These are phyloP conservation scores for Pisolithus albus DNA, from an alignment of 768 basidiomycete genomes.

Conservation along the genomic window DNA sequence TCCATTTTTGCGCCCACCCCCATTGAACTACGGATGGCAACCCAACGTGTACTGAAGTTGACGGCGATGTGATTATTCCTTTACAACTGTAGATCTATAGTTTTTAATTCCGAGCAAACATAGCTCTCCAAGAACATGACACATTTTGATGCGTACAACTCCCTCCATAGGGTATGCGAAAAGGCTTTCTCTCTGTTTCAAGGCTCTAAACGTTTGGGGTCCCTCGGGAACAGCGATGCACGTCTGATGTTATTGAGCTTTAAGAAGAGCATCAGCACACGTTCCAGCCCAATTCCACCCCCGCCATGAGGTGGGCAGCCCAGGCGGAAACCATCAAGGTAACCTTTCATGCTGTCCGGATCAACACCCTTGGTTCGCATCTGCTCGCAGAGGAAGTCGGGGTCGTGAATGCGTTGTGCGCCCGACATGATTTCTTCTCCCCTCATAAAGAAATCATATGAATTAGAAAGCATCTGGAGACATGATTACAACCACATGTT, in stretches of 20 bases:
- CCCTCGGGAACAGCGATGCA: constrained; percentile 91
- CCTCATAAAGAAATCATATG: constrained; percentile 99
- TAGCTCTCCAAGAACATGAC: background rate
- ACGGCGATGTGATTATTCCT: background rate
- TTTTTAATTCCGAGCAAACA: background rate
- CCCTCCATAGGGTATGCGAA: background rate
- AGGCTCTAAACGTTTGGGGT: constrained; percentile 91
- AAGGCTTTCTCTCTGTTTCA: constrained; percentile 30
- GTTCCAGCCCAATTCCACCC: constrained; percentile 92
- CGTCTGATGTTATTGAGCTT: constrained; percentile 94
- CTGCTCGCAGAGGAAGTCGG: constrained; percentile 69
- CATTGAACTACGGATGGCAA: background rate
- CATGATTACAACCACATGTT: constrained; percentile 1
- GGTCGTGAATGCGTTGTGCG: constrained; percentile 95
- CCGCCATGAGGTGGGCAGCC: constrained; percentile 96
- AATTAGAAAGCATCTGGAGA: constrained; percentile 81
- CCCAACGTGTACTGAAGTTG: background rate
- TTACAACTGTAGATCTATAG: constrained; percentile 17
- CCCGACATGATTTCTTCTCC: constrained; percentile 98
- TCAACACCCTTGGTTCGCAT: constrained; percentile 87
- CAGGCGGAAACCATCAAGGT: constrained; percentile 90
- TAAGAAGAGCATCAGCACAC: constrained; percentile 95
- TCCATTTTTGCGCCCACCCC: constrained; percentile 3
- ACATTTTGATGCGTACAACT: background rate
- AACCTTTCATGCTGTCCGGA: constrained; percentile 85